Evolutionary conservation across 1,284 basidiomycete genomes (phyloP), one percentile per base, ranked within the genome.

Genomic region (Filobasidium uniguttulatum): DNA sequence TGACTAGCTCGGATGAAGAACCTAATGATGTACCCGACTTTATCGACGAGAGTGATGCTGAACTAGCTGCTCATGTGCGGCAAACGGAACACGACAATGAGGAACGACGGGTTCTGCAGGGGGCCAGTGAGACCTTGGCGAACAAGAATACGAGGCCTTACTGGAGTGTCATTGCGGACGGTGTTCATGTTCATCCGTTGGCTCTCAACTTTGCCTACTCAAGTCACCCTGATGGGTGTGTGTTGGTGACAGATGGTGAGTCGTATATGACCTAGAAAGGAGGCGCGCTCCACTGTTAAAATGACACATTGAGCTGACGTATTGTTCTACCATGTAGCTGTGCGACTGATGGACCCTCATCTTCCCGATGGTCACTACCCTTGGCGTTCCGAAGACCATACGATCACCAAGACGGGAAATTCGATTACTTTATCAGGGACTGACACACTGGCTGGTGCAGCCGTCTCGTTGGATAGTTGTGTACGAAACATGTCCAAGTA

Each of bases 91-190:
- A n/a, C n/a, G n/a, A n/a, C n/a, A n/a, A n/a, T n/a, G n/a, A n/a
- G n/a, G n/a, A n/a, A n/a, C n/a, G n/a, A n/a, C 35, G 40, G 8
- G 26, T 68, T n/a, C 80, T 81, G 56, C 75, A 77, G n/a, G n/a
- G n/a, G n/a, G n/a, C n/a, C n/a, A n/a, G n/a, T n/a, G n/a, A n/a
- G n/a, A n/a, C n/a, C n/a, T n/a, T n/a, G n/a, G n/a, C n/a, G n/a
- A n/a, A n/a, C n/a, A n/a, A n/a, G n/a, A n/a, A n/a, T n/a, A n/a
- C n/a, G 59, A 72, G 84, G 53, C 86, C 87, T 17, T 89, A 79
- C 69, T 93, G 85, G 62, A 86, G 84, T 48, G 71, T 91, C 53
- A 93, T 93, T 55, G 86, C 87, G 10, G 88, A 93, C 63, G 88
- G 88, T 0, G 80, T 88, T 51, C 88, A 93, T 65, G 84, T 80